Conservation (phyloP, 768 basidiomycete species). For the Lactarius sp. region DNA sequence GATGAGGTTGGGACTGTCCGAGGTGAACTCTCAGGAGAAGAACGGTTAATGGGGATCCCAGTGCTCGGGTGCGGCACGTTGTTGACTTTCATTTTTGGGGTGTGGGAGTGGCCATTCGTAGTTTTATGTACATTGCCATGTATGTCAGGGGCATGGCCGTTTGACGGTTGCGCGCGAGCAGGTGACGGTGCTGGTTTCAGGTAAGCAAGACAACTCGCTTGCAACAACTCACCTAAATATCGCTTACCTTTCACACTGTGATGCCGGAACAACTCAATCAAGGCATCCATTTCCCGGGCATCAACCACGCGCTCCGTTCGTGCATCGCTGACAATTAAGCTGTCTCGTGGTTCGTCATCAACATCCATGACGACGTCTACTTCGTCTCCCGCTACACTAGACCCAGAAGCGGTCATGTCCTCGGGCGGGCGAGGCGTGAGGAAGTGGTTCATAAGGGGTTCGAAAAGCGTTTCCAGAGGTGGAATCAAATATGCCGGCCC, state of each 20-base stretch:
- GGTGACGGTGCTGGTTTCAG: conserved; percentile 7
- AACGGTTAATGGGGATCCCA: not conserved
- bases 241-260: conserved; percentile 41
- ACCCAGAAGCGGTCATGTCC: conserved; percentile 9
- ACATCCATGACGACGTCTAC: conserved; percentile 31
- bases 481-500: conserved; percentile 75
- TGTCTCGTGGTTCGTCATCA: conserved; percentile 25
- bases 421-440: conserved; percentile 32
- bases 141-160: conserved; percentile 3
- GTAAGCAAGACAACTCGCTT: not conserved
- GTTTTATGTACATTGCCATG: conserved; percentile 9
- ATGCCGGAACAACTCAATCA: conserved; percentile 60
- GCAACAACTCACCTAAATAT: not conserved
- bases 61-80: not conserved
- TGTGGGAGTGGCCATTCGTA: conserved; percentile 14
- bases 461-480: conserved; percentile 66
- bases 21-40: conserved; percentile 11
- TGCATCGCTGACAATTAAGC: conserved; percentile 22
- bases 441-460: conserved; percentile 52
- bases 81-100: conserved; percentile 14
- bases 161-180: not conserved
- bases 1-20: conserved; percentile 8
- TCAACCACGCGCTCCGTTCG: conserved; percentile 39
- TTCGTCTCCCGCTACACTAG: conserved; percentile 31
- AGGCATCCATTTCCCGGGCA: conserved; percentile 51